These are phyloP conservation scores for Coniosporium apollinis DNA, from an alignment of 495 filamentous ascomycete genomes.

Conservation along the genomic window DNA sequence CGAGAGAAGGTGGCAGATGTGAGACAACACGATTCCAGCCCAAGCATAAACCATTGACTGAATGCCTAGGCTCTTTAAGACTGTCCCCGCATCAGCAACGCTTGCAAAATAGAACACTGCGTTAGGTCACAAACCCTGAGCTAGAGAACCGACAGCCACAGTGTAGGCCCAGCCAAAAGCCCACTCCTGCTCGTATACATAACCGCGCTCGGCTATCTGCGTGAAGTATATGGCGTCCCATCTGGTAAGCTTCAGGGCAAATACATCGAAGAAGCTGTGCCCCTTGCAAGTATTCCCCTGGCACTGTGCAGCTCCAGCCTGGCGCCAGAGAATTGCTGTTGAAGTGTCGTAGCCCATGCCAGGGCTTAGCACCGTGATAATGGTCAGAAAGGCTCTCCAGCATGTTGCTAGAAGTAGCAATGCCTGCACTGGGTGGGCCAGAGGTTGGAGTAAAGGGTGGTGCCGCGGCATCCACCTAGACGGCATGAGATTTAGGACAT, in stretches of 20 bases:
- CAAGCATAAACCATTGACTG: slow-evolving; percentile 16
- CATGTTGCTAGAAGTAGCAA: too few species aligned
- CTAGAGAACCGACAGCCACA: slow-evolving; percentile 28
- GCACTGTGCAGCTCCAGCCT: too few species aligned
- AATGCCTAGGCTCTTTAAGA: background rate
- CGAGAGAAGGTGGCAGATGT: slow-evolving; percentile 57
- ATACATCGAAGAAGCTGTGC: background rate
- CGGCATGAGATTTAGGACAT: too few species aligned
- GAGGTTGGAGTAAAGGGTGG: too few species aligned
- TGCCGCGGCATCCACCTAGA: too few species aligned
- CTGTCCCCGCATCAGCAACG: too few species aligned
- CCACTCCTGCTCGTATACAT: slow-evolving; percentile 90
- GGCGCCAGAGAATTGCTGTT: slow-evolving; percentile 38
- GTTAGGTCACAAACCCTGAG: too few species aligned
- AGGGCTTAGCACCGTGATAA: slow-evolving; percentile 44
- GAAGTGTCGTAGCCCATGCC: slow-evolving; percentile 84
- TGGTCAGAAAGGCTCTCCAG: slow-evolving; percentile 63
- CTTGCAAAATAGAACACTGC: too few species aligned
- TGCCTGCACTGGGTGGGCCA: too few species aligned
- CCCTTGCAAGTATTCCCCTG: background rate
- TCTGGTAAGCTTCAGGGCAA: slow-evolving; percentile 44
- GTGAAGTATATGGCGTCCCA: slow-evolving; percentile 92
- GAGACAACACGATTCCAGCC: slow-evolving; percentile 46
- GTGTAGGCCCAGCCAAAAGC: slow-evolving; percentile 67
- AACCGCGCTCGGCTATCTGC: slow-evolving; percentile 48